Percentiles rank a stretch among this genome's conserved stretches.
These are phyloP conservation scores for Cordyceps farinosa DNA, from an alignment of 2,329 filamentous ascomycete species.

Conservation along the genomic window DNA sequence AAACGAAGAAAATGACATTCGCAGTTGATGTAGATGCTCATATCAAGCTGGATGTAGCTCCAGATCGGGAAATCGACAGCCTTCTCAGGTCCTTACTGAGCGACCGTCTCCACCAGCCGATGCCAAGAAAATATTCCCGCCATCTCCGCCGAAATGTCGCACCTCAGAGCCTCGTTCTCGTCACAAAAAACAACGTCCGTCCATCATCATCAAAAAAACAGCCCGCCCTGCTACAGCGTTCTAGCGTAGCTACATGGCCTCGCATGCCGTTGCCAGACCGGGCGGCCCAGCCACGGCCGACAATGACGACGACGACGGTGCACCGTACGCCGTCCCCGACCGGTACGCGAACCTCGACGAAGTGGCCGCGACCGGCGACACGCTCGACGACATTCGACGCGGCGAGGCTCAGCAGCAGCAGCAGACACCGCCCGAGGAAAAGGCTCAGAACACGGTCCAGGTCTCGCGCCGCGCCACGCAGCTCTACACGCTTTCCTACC, in stretches of 20 bases:
- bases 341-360: conserved; percentile 42
- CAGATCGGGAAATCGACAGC: background rate
- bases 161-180: background rate
- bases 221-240: background rate
- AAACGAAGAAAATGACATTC: no score
- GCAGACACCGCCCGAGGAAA: background rate
- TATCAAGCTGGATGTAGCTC: background rate
- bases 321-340: conserved; percentile 34
- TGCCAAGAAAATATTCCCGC: conserved; percentile 2
- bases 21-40: background rate
- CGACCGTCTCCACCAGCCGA: background rate
- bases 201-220: background rate
- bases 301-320: background rate
- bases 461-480: conserved; percentile 53
- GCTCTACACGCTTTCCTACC: conserved; percentile 72
- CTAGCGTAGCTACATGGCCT: background rate
- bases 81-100: background rate
- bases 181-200: background rate
- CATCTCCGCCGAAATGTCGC: background rate
- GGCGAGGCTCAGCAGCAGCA: conserved; percentile 8
- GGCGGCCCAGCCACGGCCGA: background rate
- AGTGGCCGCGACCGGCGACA: conserved; percentile 28
- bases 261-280: background rate
- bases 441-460: background rate
- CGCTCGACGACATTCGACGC: conserved; percentile 18